Evolutionary conservation across 108 stramenopile species (phyloP), one percentile per base, ranked within the genome.

Genomic region (Skeletonema grethae): DNA sequence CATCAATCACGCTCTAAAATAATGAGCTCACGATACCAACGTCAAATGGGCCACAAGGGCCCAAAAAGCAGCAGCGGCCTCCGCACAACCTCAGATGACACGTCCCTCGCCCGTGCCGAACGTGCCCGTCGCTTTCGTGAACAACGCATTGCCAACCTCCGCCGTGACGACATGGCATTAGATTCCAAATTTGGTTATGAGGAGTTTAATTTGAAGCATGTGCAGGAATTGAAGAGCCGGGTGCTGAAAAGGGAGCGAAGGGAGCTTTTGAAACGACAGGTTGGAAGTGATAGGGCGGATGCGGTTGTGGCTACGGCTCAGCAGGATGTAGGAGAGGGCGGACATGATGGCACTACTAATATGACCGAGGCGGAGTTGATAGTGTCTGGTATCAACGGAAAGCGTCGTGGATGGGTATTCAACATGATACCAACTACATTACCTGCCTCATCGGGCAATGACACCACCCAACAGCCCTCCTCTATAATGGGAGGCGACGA

Each of bases 391-490:
- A 39, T 73, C 2, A 63, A 29, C 31, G 66, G 68, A 59, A 50
- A 65, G 12, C 61, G 73, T 30, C 70, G 91, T 3, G 98, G 97
- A 32, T 98, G 96, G 96, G 78, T 97, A 8, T 94, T 95, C 69
- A 90, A 98, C 64, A 90, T 97, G 78, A 48, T 94, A 29, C 83
- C 97, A n/a, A 92, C 94, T 10, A 95, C 93, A 50, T 88, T 97
- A 63, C 60, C 68, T 16, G 20, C 70, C 22, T 48, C 69, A 6
- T 35, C 50, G 31, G 48, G 22, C 43, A 43, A 72, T 39, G 65
- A 79, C 56, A 80, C 32, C 25, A 28, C 25, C 25, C 1, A 0
- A 28, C 48, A 28, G n/a, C 45, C 48, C 45, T 62, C 38, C 46
- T 28, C 25, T 28, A 0, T 28, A 28, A 53, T 58, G 43, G 50